phyloP scores from a whole-genome alignment of 2,329 filamentous ascomycete genomes.

The Cladosporium sp. region DNA sequence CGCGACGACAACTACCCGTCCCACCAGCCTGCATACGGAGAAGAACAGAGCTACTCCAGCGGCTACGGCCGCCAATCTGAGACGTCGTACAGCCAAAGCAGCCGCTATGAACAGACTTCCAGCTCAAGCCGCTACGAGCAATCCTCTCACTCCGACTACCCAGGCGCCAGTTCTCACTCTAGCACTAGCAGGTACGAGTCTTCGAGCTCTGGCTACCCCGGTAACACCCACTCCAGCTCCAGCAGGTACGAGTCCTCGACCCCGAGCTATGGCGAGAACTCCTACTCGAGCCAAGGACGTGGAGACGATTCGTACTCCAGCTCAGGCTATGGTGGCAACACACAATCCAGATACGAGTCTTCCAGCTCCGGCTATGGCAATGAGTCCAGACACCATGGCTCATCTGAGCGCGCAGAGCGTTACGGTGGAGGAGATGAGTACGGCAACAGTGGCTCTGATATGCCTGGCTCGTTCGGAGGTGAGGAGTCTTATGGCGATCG shows the following conservation, averaged over 20 bases:
- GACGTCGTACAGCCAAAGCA: conserved; percentile 15
- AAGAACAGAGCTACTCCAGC: conserved; percentile 14
- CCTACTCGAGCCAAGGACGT: background rate
- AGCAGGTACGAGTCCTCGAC: background rate
- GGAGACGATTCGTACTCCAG: conserved; percentile 11
- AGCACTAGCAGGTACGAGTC: background rate
- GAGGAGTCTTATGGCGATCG: conserved; percentile 11
- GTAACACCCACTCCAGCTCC: background rate
- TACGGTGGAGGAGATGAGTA: conserved; percentile 16
- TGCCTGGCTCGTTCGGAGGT: conserved; percentile 20
- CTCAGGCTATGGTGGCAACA: conserved; percentile 10
- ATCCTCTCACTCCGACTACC: background rate
- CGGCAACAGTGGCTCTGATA: conserved; percentile 15
- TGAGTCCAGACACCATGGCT: background rate
- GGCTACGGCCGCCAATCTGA: conserved; percentile 20
- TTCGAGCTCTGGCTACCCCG: background rate
- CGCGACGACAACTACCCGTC: conserved; percentile 15
- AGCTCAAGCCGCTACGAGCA: background rate
- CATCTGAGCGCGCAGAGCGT: conserved; percentile 9
- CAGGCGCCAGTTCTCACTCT: background rate
- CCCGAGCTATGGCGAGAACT: background rate
- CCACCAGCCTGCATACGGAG: conserved; percentile 14
- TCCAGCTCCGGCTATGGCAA: background rate
- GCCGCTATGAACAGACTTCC: conserved; percentile 16
- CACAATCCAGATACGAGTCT: background rate